Base-by-base conservation (phyloP, 805 yeast genomes). In the Priceomyces fermenticarens region DNA sequence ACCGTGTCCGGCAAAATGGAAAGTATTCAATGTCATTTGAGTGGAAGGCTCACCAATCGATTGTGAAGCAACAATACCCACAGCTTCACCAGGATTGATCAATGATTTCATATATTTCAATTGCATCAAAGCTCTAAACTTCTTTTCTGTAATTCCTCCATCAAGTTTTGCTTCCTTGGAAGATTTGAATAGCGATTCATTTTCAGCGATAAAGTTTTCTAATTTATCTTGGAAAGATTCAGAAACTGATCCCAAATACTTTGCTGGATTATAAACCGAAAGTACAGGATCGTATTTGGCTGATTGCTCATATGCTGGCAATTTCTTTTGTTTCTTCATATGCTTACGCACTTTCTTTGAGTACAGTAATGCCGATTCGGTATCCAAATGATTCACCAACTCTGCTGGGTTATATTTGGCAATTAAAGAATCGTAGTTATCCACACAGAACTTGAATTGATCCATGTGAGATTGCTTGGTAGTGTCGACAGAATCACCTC, bases 1-100 rank as follows among this genome's bases (percentile, higher is more conserved):
- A 81, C 99, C 99, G 72, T 95, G 99, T 64, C 99, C 99, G 55
- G 99, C 99, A 60, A 93, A 93, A 74, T 93, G 96, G 88, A 88
- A 88, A 35, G 96, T 88, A 65, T 88, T 88, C 57, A 88, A 78
- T 12, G 99, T 93, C 99, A 93, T 93, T 73, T 93, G 99, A 3
- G 99, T 93, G 3, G 97, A 88, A 38, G 99, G 99, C 68, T 93
- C 99, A 69, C 99, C 99, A 63, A 93, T 83, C 40, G 97, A 89
- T 70, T 93, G 98, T 15, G 97, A 85, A 6, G 99, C 99, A 69
- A 95, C 84, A 58, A 93, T 90, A 69, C 99, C 99, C 41, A 93
- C 98, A 38, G 97, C 81, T 65, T 93, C 99, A 62, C 99, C 99
- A 3, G 99, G 98, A 55, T 88, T 80, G 40, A 93, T 83, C 51